A percentile compares a stretch with the other conserved stretches of the same genome.
Evolutionary conservation across 768 basidiomycete genomes (phyloP).

Genomic region (Hygrocybe punicea): DNA sequence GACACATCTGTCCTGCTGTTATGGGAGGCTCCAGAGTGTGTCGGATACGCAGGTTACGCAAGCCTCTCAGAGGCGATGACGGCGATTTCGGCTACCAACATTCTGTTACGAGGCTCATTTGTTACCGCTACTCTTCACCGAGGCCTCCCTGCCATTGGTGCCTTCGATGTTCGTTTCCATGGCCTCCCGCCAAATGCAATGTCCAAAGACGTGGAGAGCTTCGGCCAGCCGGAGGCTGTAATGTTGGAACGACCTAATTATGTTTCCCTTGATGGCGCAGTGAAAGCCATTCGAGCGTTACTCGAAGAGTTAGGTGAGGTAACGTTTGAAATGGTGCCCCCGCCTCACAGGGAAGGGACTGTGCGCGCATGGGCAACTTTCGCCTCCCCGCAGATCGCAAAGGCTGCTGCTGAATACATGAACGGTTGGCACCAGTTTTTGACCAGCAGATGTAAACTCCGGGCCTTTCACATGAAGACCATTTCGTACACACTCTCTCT

Average conservation of each 20-base stretch:
- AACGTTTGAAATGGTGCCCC: conserved; percentile 46
- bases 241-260: conserved; percentile 38
- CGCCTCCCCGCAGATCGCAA: conserved; percentile 49
- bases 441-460: conserved; percentile 46
- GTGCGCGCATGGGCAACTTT: conserved; percentile 59
- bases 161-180: conserved; percentile 57
- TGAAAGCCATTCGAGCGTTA: conserved; percentile 41
- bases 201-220: conserved; percentile 34
- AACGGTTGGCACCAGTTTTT: conserved; percentile 45
- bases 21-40: conserved; percentile 56
- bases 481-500: conserved; percentile 45
- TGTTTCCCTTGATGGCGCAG: conserved; percentile 29
- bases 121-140: conserved; percentile 50
- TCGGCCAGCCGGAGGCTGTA: conserved; percentile 33
- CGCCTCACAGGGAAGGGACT: conserved; percentile 49
- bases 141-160: conserved; percentile 56
- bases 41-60: conserved; percentile 63
- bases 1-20: conserved; percentile 56
- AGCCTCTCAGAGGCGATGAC: conserved; percentile 45
- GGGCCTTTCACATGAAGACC: conserved; percentile 52
- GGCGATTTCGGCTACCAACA: conserved; percentile 46
- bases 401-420: conserved; percentile 45
- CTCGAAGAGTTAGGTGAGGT: conserved; percentile 34
- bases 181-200: conserved; percentile 43
- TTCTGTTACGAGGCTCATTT: conserved; percentile 37